Evolutionary conservation across 225 moss, liverwort and hornwort species (phyloP).

Genomic region (Ulota crispa): DNA sequence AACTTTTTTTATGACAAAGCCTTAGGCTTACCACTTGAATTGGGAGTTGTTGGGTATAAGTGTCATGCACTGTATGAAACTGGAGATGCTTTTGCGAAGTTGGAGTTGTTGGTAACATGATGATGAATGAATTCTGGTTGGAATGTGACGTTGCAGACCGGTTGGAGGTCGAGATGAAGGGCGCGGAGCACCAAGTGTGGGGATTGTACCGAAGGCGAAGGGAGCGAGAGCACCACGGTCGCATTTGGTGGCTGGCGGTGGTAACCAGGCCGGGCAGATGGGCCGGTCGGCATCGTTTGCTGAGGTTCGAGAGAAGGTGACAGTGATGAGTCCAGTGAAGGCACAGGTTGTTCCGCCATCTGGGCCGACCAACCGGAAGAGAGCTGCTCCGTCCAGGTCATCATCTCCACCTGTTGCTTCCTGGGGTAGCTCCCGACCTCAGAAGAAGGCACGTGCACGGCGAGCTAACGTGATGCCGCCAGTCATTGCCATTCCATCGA

Average conservation of each 20-base stretch:
- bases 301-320: conserved; percentile 74
- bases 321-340: conserved; percentile 56
- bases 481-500: conserved; percentile 47
- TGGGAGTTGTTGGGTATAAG: too few relatives aligned
- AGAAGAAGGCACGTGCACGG: conserved; percentile 81
- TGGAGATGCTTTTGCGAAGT: background rate
- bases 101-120: background rate
- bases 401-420: conserved; percentile 82
- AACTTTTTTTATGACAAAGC: too few relatives aligned
- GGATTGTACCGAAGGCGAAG: conserved; percentile 75
- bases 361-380: conserved; percentile 73
- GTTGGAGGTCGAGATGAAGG: conserved; percentile 61
- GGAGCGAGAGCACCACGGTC: conserved; percentile 94
- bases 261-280: conserved; percentile 59
- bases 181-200: conserved; percentile 50
- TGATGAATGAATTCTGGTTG: conserved; percentile 1
- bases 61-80: too few relatives aligned
- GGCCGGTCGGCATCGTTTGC: conserved; percentile 68
- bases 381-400: conserved; percentile 87
- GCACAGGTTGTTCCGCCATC: conserved; percentile 32
- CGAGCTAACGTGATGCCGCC: conserved; percentile 70
- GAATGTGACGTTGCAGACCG: conserved; percentile 49
- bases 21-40: too few relatives aligned
- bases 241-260: conserved; percentile 52
- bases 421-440: conserved; percentile 94